Base-by-base conservation (phyloP, 305 asterid species). In the Fraxinus sp. region DNA sequence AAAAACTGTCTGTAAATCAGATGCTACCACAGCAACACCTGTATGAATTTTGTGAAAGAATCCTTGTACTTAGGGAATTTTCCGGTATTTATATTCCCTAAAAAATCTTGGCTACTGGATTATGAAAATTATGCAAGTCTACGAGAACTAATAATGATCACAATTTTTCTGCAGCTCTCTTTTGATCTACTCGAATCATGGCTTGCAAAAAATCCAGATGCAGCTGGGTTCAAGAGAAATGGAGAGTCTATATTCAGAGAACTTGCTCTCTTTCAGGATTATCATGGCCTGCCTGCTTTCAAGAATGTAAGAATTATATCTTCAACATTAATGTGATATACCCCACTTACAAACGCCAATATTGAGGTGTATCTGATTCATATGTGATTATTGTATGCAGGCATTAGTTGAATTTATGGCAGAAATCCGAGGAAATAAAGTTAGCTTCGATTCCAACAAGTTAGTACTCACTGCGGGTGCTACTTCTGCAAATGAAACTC, bases 231-330 rank as follows among this genome's bases (percentile, higher is more conserved):
- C 85, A 89, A 88, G 81, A 81, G 88, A 72, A 33, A 90, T 8
- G 95, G 94, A 20, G 84, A 86, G 7, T 93, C 97, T 82, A 89
- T 91, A 77, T 93, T 93, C 87, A 44, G 91, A 78, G 92, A 93
- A 55, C 97, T 93, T 76, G 97, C 97, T 77, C 92, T 93, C 84
- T 93, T 93, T 46, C 97, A 93, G 64, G 97, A 93, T 59, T 93
- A 93, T 72, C 93, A 93, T 52, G 97, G 97, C 77, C 92, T 91
- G 79, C 95, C 97, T 3, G 88, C 94, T 86, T 92, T 92, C 91
- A 91, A 92, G 74, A 91, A 92, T 77, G 97, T 92, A 85, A n/a
- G 26, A n/a, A n/a, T n/a, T n/a, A n/a, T 55, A 55, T 52, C 64
- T 55, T 55, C 66, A 18, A n/a, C 66, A 55, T 55, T 55, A n/a